Conservation (phyloP, 192 early-diverging fungal species). For the Coemansia sp. region DNA sequence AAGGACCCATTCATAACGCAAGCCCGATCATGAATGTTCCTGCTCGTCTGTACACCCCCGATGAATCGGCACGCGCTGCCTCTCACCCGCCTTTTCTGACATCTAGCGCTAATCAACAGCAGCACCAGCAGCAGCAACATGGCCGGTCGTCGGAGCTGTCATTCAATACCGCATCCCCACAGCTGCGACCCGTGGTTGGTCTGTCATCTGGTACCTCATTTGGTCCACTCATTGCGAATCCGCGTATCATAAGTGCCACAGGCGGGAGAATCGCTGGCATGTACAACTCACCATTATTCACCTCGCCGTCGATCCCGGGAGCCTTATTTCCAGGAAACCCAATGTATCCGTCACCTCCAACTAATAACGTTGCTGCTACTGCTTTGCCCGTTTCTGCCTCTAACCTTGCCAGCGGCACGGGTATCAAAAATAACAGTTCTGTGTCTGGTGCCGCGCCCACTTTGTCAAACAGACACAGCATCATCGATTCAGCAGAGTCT, state of each 20-base stretch:
- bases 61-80: slow-evolving; percentile 16
- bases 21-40: slow-evolving; percentile 36
- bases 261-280: slow-evolving; percentile 13
- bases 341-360: not conserved
- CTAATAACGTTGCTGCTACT: not conserved
- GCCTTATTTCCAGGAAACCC: not conserved
- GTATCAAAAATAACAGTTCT: not conserved
- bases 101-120: not conserved
- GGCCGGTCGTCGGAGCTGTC: slow-evolving; percentile 28
- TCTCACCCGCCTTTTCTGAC: not conserved
- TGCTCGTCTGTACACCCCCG: slow-evolving; percentile 43
- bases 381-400: not conserved
- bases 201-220: slow-evolving; percentile 27
- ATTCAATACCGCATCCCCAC: slow-evolving; percentile 26
- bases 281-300: slow-evolving; percentile 6
- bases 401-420: not conserved
- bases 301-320: slow-evolving; percentile 10
- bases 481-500: not conserved
- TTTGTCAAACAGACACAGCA: not conserved
- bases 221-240: slow-evolving; percentile 17
- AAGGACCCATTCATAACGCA: not conserved
- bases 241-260: slow-evolving; percentile 19
- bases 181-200: slow-evolving; percentile 39
- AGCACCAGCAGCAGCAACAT: slow-evolving; percentile 8
- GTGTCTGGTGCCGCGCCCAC: not conserved